phyloP scores from a whole-genome alignment of 2,329 filamentous ascomycete species.

The Metarhizium humberi region DNA sequence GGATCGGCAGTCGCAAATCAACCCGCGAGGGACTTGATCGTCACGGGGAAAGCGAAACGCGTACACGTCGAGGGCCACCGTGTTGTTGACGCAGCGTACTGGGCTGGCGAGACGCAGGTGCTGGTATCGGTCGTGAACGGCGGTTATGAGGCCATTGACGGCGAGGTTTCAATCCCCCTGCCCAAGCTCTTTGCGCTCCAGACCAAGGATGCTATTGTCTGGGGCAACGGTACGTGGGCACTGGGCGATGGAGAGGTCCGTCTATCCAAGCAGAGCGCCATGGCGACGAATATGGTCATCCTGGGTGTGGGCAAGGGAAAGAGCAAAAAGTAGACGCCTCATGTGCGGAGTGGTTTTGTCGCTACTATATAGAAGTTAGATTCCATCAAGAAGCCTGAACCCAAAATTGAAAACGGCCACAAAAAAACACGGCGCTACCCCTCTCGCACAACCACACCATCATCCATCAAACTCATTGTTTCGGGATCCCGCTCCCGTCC shows the following conservation, averaged over 20 bases:
- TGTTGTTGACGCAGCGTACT: conserved; percentile 14
- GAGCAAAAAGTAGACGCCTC: no score
- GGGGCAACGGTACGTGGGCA: conserved; percentile 13
- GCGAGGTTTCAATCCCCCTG: conserved; percentile 8
- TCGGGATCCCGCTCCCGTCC: conserved; percentile 12
- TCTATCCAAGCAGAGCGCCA: conserved; percentile 7
- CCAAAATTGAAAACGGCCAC: no score
- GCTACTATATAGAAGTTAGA: no score
- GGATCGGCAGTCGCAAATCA: conserved; percentile 24
- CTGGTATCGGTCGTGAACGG: conserved; percentile 16
- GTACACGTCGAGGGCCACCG: conserved; percentile 2
- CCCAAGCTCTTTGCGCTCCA: conserved; percentile 6
- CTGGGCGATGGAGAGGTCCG: conserved; percentile 5
- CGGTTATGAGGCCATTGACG: conserved; percentile 10
- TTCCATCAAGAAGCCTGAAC: no score
- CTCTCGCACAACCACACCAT: neutral
- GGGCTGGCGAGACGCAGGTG: conserved; percentile 10
- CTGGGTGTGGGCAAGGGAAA: neutral
- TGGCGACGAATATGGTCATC: conserved; percentile 17
- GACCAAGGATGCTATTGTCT: conserved; percentile 7
- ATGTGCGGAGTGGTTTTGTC: no score
- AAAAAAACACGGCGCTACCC: no score
- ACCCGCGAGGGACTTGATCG: conserved; percentile 30
- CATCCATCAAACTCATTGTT: conserved; percentile 1
- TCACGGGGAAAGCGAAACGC: conserved; percentile 18